Conservation (phyloP, 2,329 filamentous ascomycete genomes). For the Colletotrichum spaethianum region DNA sequence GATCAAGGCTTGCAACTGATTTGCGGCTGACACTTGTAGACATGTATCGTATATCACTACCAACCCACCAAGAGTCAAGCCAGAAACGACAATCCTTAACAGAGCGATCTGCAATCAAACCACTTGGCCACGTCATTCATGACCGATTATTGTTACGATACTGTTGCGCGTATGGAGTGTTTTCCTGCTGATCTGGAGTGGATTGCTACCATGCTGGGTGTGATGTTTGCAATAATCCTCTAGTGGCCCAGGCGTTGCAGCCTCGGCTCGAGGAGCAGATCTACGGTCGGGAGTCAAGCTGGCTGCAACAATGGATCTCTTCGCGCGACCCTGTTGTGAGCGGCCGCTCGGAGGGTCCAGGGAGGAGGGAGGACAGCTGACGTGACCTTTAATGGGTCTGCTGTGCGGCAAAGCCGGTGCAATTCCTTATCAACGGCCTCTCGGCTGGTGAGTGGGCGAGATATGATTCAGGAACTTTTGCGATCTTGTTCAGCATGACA, state of each 20-base stretch:
- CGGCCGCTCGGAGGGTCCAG: slow-evolving; percentile 28
- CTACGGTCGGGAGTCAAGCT: neutral
- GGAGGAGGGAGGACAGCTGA: slow-evolving; percentile 8
- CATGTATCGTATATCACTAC: neutral
- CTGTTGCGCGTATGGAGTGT: neutral
- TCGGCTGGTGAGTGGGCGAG: slow-evolving; percentile 26
- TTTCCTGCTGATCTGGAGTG: neutral
- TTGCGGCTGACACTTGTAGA: neutral
- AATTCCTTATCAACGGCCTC: slow-evolving; percentile 25
- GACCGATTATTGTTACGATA: neutral
- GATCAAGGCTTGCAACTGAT: neutral
- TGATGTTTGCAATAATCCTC: neutral
- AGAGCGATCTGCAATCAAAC: neutral
- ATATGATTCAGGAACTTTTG: slow-evolving; percentile 38
- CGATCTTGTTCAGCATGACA: slow-evolving; percentile 30
- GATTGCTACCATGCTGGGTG: neutral
- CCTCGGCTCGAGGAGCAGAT: slow-evolving; percentile 13
- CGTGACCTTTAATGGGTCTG: slow-evolving; percentile 33
- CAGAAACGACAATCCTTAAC: neutral
- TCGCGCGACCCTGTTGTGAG: slow-evolving; percentile 14
- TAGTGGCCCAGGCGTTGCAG: neutral
- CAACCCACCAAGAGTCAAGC: neutral
- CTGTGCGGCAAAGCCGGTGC: slow-evolving; percentile 31
- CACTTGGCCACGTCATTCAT: neutral
- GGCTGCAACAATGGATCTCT: slow-evolving; percentile 6